These are phyloP conservation scores for Quercus wislizeni DNA, from an alignment of 306 rosid genomes.

Conservation along the genomic window DNA sequence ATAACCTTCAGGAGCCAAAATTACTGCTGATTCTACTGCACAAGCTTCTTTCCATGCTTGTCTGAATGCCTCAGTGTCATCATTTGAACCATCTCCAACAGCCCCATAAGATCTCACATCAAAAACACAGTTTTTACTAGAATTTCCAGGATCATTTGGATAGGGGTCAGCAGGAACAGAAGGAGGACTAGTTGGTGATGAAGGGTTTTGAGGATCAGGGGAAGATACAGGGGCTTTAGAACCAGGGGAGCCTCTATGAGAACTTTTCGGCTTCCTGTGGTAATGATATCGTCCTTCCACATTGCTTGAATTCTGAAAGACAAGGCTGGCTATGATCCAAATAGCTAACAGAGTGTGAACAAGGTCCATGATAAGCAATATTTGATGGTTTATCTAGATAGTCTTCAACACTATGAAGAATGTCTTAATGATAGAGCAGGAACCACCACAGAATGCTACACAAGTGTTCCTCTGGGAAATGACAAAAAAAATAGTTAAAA, in stretches of 20 bases:
- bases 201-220: constrained; percentile 25
- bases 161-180: constrained; percentile 58
- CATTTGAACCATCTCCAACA: constrained; percentile 79
- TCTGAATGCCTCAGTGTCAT: constrained; percentile 74
- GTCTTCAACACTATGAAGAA: constrained; percentile 9
- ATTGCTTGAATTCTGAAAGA: constrained; percentile 30
- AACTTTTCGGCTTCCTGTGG: constrained; percentile 48
- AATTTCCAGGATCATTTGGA: constrained; percentile 48
- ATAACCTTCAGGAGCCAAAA: constrained; percentile 59
- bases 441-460: constrained; percentile 17
- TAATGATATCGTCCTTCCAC: constrained; percentile 77
- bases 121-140: constrained; percentile 46
- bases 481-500: constrained; percentile 13
- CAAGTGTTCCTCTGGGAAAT: constrained; percentile 22
- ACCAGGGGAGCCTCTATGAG: constrained; percentile 14
- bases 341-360: constrained; percentile 21
- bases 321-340: constrained; percentile 26
- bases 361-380: constrained; percentile 36
- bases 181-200: constrained; percentile 44
- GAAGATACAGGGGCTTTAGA: constrained; percentile 25
- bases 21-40: constrained; percentile 65
- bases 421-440: constrained; percentile 20
- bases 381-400: background rate
- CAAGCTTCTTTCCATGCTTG: constrained; percentile 97
- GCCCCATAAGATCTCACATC: constrained; percentile 81